A percentile compares a stretch with the other conserved stretches of the same genome.
These are phyloP conservation scores for Funneliformis geosporum DNA, from an alignment of 192 early-diverging fungal genomes.

Conservation along the genomic window DNA sequence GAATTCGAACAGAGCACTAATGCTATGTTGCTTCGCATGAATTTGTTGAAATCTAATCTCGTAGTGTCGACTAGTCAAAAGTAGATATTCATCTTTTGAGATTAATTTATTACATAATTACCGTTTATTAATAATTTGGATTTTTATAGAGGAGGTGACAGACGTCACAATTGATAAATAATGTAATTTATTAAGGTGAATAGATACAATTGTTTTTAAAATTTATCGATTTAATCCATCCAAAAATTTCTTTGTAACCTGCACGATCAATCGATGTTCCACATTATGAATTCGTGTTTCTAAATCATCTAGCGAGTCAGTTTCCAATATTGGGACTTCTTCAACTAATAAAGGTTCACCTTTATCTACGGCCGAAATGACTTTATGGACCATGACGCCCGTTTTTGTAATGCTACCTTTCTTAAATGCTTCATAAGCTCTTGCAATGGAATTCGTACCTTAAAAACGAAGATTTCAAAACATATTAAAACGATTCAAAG, in stretches of 20 bases:
- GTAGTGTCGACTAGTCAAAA: conserved; percentile 36
- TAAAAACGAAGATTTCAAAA: neutral
- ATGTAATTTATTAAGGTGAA: no score
- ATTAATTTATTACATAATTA: neutral
- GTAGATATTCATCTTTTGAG: neutral
- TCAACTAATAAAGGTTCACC: conserved; percentile 85
- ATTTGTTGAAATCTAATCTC: conserved; percentile 58
- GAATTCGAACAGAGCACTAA: conserved; percentile 67
- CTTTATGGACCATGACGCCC: conserved; percentile 92
- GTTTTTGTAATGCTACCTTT: conserved; percentile 72
- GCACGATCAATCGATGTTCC: conserved; percentile 88
- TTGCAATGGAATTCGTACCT: conserved; percentile 90
- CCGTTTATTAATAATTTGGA: neutral
- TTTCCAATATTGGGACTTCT: conserved; percentile 73
- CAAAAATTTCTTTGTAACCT: conserved; percentile 63
- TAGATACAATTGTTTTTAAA: neutral
- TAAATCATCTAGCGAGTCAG: conserved; percentile 78
- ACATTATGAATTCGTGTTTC: conserved; percentile 87
- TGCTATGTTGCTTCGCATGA: conserved; percentile 65
- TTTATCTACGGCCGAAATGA: conserved; percentile 94
- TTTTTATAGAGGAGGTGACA: neutral
- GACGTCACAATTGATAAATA: neutral
- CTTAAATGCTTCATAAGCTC: conserved; percentile 87
- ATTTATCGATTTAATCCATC: conserved; percentile 36
- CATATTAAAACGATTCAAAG: neutral